Evolutionary conservation across 2,329 filamentous ascomycete species (phyloP), one percentile per base, ranked within the genome.

Genomic region (Colletotrichum siamense): DNA sequence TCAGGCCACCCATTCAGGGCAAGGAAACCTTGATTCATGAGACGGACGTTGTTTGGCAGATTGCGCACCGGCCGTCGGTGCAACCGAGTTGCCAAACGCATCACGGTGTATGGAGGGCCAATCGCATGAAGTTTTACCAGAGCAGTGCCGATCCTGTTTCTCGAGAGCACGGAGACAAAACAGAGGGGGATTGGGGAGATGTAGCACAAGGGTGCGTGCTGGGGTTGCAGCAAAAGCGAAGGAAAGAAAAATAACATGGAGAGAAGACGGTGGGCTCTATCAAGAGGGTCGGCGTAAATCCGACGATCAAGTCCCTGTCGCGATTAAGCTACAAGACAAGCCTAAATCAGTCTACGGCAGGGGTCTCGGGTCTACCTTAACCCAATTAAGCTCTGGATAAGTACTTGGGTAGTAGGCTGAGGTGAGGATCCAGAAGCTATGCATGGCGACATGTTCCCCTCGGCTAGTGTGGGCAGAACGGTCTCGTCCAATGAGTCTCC

Each of bases 1-100:
- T 49, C 44, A 30, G 63, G 63, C 63, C 63, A 66, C 28, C 24
- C 24, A 30, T 24, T 34, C 13, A 34, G n/a, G n/a, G 36, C 63
- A 49, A 30, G 34, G 26, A 22, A 66, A n/a, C 39, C 39, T 30
- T 24, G 52, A 24, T 34, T 24, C 24, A 59, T 59, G 69, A 71
- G 30, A 71, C 71, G 66, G 61, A 49, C 59, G 6, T 61, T 55
- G 71, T 74, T 69, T 69, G 74, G 59, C 22, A 36, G 36, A 34
- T 36, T 74, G 59, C 39, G 73, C 73, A 67, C 63, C 39, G 73
- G 57, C 63, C 12, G 32, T 44, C 55, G 44, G 55, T 75, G 69
- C 68, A 72, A 75, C 69, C 36, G 55, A 72, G 32, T 30, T 28
- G 61, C 55, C 16, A 32, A 66, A 55, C 26, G 22, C 36, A 28